phyloP scores from a whole-genome alignment of 2,329 filamentous ascomycete species.

The Rhytidhysteron rufulum region DNA sequence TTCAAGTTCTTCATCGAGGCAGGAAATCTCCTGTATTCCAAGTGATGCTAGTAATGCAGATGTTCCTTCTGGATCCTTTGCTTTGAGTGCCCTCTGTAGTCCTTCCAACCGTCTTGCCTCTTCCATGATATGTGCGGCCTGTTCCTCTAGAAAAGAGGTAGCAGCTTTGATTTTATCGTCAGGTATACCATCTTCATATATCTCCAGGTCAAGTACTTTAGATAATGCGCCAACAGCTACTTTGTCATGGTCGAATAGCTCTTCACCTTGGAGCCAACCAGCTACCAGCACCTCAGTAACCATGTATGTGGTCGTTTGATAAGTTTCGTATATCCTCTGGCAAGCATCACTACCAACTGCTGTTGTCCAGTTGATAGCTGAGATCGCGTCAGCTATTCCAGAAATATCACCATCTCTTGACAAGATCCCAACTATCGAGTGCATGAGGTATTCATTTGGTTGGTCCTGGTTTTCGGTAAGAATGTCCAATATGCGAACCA shows the following conservation, averaged over 20 bases:
- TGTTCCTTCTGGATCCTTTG: conserved; percentile 23
- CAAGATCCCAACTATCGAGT: conserved; percentile 13
- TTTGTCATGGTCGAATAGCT: conserved; percentile 10
- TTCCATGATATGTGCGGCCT: conserved; percentile 17
- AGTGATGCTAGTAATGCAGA: conserved; percentile 18
- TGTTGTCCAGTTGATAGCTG: conserved; percentile 10
- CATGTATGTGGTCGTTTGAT: conserved; percentile 9
- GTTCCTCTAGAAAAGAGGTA: conserved; percentile 14
- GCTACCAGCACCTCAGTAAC: conserved; percentile 23
- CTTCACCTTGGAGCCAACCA: conserved; percentile 19
- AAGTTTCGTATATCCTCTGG: conserved; percentile 19
- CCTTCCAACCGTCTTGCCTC: conserved; percentile 20
- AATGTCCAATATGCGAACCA: conserved; percentile 14
- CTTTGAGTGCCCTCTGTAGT: conserved; percentile 19
- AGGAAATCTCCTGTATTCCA: conserved; percentile 18
- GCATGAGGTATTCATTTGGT: conserved; percentile 17
- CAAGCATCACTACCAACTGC: conserved; percentile 15
- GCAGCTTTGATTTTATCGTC: conserved; percentile 14
- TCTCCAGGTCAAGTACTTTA: conserved; percentile 14
- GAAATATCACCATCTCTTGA: conserved; percentile 7
- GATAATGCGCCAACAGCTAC: conserved; percentile 17
- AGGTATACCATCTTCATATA: conserved; percentile 8
- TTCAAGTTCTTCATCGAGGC: conserved; percentile 25
- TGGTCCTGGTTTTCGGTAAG: conserved; percentile 10
- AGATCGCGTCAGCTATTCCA: conserved; percentile 14